Evolutionary conservation across 345 rosid species (phyloP).

Genomic region (Populus nigra): DNA sequence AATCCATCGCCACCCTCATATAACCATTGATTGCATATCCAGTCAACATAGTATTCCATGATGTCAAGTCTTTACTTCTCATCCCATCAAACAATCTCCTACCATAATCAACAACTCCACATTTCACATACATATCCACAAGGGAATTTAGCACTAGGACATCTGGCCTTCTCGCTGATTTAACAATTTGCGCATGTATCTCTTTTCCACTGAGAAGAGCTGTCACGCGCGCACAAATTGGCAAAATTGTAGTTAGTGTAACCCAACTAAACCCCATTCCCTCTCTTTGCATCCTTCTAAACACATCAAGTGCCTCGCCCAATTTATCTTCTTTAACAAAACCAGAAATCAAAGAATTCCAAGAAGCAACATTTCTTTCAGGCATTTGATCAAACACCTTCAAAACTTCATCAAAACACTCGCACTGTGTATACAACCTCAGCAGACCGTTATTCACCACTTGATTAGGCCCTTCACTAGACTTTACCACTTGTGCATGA

Average conservation of each 20-base stretch:
- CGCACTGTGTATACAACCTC: conserved; percentile 27
- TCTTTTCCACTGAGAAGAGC: conserved; percentile 38
- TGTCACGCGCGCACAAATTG: conserved; percentile 36
- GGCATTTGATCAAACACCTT: conserved; percentile 24
- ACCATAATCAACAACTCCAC: conserved; percentile 8
- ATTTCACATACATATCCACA: conserved; percentile 22
- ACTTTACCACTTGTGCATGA: conserved; percentile 44
- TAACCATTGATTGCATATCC: conserved; percentile 48
- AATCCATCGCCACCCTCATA: conserved; percentile 26
- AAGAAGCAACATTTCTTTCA: conserved; percentile 20
- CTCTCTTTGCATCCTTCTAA: conserved; percentile 42
- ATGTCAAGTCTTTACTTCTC: conserved; percentile 20
- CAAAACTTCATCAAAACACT: conserved; percentile 29
- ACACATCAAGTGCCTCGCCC: conserved; percentile 29
- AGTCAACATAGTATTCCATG: conserved; percentile 58
- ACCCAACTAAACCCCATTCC: conserved; percentile 45
- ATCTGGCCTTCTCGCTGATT: conserved; percentile 34
- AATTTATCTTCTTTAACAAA: conserved; percentile 9
- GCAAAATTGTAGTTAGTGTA: conserved; percentile 35
- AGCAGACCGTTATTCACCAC: conserved; percentile 41
- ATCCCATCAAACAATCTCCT: conserved; percentile 15
- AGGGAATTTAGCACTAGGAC: conserved; percentile 27
- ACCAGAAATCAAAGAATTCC: conserved; percentile 21
- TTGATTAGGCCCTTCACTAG: conserved; percentile 38
- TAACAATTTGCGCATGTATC: conserved; percentile 39